These are phyloP conservation scores for Chlorella sp. DNA, from an alignment of 139 green algal genomes.

Conservation along the genomic window DNA sequence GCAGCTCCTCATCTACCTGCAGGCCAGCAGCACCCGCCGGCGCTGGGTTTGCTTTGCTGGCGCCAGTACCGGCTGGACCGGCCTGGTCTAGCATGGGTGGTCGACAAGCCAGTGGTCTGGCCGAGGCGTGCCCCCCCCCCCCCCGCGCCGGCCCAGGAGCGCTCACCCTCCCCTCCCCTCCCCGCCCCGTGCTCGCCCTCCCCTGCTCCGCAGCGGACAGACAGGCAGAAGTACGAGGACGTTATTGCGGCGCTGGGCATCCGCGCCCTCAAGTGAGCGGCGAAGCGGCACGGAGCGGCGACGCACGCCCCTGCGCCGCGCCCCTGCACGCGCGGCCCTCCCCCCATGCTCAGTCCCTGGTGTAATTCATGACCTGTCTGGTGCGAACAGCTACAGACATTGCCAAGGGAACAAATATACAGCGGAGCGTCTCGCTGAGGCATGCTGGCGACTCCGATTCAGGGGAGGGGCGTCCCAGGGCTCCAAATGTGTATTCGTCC, in stretches of 20 bases:
- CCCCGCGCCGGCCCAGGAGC: not conserved
- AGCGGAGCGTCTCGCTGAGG: too few species aligned
- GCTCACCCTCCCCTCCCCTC: not conserved
- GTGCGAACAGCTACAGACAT: too few species aligned
- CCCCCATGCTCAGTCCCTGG: too few species aligned
- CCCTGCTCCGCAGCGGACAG: slow-evolving; percentile 16
- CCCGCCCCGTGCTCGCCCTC: not conserved
- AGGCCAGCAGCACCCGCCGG: not conserved
- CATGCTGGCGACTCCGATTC: too few species aligned
- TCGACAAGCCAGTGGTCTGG: not conserved
- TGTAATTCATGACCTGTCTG: too few species aligned
- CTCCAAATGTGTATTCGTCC: too few species aligned
- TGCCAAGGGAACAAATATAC: too few species aligned
- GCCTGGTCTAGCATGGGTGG: not conserved
- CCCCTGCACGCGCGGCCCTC: too few species aligned
- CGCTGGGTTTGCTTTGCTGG: not conserved
- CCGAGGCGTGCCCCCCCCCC: not conserved
- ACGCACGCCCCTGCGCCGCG: too few species aligned
- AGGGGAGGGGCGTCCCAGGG: too few species aligned
- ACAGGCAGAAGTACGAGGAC: slow-evolving; percentile 27
- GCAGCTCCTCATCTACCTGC: slow-evolving; percentile 55
- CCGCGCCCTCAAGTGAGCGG: slow-evolving; percentile 31
- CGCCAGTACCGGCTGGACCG: not conserved
- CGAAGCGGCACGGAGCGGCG: not conserved
- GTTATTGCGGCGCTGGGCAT: slow-evolving; percentile 23